Evolutionary conservation across 2,329 filamentous ascomycete genomes (phyloP).

Genomic region (Alternaria postmessia): DNA sequence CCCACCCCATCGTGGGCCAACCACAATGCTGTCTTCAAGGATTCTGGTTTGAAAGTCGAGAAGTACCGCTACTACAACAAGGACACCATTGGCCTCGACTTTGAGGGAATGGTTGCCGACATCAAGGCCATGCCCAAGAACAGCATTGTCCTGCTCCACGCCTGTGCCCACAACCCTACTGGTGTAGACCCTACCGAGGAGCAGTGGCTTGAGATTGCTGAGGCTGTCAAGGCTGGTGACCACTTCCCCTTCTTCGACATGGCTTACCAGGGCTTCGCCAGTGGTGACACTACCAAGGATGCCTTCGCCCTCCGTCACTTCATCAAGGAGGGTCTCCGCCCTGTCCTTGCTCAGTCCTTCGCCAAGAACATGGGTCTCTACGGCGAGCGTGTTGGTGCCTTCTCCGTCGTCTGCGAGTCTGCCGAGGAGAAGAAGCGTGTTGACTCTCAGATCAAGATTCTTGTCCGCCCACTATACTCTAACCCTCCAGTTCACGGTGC

Average conservation of each 20-base stretch:
- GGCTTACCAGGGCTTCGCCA: constrained; percentile 98
- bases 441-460: constrained; percentile 97
- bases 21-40: constrained; percentile 95
- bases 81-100: constrained; percentile 97
- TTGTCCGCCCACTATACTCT: constrained; percentile 96
- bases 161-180: constrained; percentile 97
- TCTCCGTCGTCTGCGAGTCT: constrained; percentile 87
- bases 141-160: constrained; percentile 93
- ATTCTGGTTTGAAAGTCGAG: constrained; percentile 88
- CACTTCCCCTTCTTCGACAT: constrained; percentile 99
- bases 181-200: constrained; percentile 91
- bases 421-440: constrained; percentile 93
- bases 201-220: constrained; percentile 92
- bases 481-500: constrained; percentile 98
- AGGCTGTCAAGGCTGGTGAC: constrained; percentile 81
- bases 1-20: constrained; percentile 97
- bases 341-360: constrained; percentile 90
- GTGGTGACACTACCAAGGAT: constrained; percentile 88
- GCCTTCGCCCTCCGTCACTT: constrained; percentile 95
- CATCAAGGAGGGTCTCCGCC: constrained; percentile 87
- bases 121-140: constrained; percentile 86
- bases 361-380: constrained; percentile 99
- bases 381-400: constrained; percentile 96
- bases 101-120: constrained; percentile 89
- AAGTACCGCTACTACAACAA: constrained; percentile 99